These are phyloP conservation scores for Scopulariopsis brevicaulis DNA, from an alignment of 2,329 filamentous ascomycete species.

Conservation along the genomic window DNA sequence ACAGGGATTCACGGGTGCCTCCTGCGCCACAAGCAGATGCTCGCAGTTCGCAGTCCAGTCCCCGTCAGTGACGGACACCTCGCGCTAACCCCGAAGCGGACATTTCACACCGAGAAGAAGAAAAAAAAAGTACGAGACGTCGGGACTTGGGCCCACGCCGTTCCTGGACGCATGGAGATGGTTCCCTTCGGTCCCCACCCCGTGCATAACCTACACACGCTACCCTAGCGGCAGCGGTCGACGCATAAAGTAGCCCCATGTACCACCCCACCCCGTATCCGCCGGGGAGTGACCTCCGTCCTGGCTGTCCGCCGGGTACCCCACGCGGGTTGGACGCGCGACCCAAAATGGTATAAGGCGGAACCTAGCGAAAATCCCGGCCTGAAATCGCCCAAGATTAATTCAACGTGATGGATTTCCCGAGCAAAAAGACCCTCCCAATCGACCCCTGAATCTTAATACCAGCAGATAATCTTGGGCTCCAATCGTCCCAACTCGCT, in stretches of 20 bases:
- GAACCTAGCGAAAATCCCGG: background rate
- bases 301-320: background rate
- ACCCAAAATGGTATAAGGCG: background rate
- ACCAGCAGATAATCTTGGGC: background rate
- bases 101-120: no score
- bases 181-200: background rate
- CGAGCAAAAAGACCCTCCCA: background rate
- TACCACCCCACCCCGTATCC: background rate
- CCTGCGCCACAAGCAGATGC: no score
- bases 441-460: slow-evolving; percentile 6
- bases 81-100: no score
- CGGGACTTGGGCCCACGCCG: background rate
- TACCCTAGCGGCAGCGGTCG: background rate
- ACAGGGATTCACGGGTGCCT: no score
- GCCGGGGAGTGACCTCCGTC: background rate
- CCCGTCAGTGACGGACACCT: no score
- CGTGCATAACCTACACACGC: background rate
- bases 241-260: background rate
- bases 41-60: no score
- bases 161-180: background rate
- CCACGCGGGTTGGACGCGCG: background rate
- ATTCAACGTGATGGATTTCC: slow-evolving; percentile 4
- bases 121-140: no score
- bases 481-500: background rate
- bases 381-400: slow-evolving; percentile 1